Conservation (phyloP, 352 stramenopile genomes). For the Pythium aphanidermatum region DNA sequence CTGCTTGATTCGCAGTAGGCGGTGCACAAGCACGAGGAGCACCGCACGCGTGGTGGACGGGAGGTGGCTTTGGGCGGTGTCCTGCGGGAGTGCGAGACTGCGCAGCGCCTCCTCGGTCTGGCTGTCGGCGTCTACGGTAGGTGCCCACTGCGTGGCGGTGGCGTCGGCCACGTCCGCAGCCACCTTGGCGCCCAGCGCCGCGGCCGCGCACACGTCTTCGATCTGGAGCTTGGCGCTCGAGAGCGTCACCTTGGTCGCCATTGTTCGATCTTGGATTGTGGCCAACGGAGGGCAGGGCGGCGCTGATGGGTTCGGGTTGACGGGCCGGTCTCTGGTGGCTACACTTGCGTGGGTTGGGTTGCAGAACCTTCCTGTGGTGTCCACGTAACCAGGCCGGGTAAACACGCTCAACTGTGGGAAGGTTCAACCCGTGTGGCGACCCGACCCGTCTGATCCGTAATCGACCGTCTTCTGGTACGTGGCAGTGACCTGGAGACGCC, state of each 20-base stretch:
- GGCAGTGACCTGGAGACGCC: not conserved
- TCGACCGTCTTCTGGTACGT: not conserved
- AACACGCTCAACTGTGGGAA: too few species aligned
- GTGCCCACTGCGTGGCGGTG: conserved; percentile 3
- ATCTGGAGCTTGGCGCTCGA: conserved; percentile 45
- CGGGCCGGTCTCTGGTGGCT: not conserved
- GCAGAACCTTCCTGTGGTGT: conserved; percentile 1
- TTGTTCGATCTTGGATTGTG: conserved; percentile 14
- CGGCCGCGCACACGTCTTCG: conserved; percentile 55
- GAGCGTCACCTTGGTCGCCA: conserved; percentile 50
- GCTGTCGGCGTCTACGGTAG: conserved; percentile 2
- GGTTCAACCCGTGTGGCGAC: too few species aligned
- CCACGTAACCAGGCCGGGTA: too few species aligned
- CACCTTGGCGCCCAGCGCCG: conserved; percentile 39
- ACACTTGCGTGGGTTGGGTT: too few species aligned
- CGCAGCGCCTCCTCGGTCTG: conserved; percentile 7
- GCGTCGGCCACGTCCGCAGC: conserved; percentile 20
- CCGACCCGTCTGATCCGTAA: not conserved
- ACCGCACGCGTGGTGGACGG: conserved; percentile 23
- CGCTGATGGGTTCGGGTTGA: not conserved
- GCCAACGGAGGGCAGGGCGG: not conserved
- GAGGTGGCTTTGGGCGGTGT: not conserved
- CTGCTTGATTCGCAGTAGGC: conserved; percentile 32
- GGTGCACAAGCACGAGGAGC: conserved; percentile 37
- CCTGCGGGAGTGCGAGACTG: conserved; percentile 1